phyloP scores from a whole-genome alignment of 148 eudicot genomes.

The Camellia sinensis region DNA sequence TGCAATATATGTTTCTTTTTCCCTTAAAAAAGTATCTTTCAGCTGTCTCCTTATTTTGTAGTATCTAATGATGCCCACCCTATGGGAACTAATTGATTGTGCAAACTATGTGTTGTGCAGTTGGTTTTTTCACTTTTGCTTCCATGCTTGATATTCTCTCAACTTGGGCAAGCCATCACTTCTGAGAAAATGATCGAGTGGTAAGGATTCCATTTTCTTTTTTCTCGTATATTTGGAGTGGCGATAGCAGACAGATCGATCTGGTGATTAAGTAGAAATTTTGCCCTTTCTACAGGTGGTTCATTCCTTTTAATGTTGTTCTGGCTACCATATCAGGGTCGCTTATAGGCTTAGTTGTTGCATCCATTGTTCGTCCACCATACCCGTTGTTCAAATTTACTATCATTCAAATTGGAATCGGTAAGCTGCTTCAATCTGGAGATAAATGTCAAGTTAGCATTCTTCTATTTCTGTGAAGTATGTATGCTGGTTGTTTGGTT shows the following conservation, averaged over 20 bases:
- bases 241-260: background rate
- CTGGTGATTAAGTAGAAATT: background rate
- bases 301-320: slow-evolving; percentile 83
- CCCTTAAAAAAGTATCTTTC: background rate
- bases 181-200: slow-evolving; percentile 79
- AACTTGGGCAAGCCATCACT: slow-evolving; percentile 87
- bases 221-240: background rate
- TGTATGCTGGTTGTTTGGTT: background rate
- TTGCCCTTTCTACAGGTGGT: slow-evolving; percentile 72
- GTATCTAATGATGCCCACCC: background rate
- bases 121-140: slow-evolving; percentile 91
- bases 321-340: slow-evolving; percentile 79
- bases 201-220: slow-evolving; percentile 27
- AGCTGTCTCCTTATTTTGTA: background rate
- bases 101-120: slow-evolving; percentile 42
- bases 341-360: slow-evolving; percentile 73
- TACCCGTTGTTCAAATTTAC: slow-evolving; percentile 94
- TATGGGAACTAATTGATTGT: background rate
- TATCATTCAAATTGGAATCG: slow-evolving; percentile 84
- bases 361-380: slow-evolving; percentile 72
- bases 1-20: background rate
- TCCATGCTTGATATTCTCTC: slow-evolving; percentile 94
- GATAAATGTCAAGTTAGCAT: background rate
- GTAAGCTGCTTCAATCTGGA: slow-evolving; percentile 30
- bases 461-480: background rate